Conservation (phyloP, 306 rosid species). For the Mucuna pruriens region DNA sequence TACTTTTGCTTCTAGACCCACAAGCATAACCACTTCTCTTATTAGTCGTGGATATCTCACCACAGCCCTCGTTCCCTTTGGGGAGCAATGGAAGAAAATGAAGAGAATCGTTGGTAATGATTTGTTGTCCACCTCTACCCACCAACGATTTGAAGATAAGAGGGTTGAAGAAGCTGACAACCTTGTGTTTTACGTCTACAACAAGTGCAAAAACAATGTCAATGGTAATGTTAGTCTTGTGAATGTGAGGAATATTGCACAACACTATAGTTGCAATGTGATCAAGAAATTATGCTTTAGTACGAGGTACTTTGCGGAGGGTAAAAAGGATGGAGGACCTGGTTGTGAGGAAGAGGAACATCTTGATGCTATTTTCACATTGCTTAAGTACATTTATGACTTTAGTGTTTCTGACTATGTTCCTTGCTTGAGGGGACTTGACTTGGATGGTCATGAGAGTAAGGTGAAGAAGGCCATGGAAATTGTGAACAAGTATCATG, state of each 20-base stretch:
- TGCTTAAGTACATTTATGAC: background rate
- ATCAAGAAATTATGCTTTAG: background rate
- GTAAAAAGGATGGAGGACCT: background rate
- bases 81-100: conserved; percentile 43
- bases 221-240: background rate
- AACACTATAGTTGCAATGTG: background rate
- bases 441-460: conserved; percentile 36
- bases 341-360: background rate
- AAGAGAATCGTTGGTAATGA: conserved; percentile 22
- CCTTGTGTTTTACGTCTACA: conserved; percentile 4
- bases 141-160: background rate
- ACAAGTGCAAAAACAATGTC: background rate
- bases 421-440: background rate
- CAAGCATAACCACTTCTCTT: background rate
- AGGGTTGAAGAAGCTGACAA: conserved; percentile 36
- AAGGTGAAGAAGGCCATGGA: conserved; percentile 25
- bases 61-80: background rate
- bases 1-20: background rate
- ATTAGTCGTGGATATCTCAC: conserved; percentile 24
- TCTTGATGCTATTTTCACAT: background rate
- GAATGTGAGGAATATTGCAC: background rate
- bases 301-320: background rate
- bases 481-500: conserved; percentile 8
- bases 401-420: background rate
- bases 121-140: conserved; percentile 14